Conservation (phyloP, 2,329 filamentous ascomycete genomes). For the Cercospora sp. region DNA sequence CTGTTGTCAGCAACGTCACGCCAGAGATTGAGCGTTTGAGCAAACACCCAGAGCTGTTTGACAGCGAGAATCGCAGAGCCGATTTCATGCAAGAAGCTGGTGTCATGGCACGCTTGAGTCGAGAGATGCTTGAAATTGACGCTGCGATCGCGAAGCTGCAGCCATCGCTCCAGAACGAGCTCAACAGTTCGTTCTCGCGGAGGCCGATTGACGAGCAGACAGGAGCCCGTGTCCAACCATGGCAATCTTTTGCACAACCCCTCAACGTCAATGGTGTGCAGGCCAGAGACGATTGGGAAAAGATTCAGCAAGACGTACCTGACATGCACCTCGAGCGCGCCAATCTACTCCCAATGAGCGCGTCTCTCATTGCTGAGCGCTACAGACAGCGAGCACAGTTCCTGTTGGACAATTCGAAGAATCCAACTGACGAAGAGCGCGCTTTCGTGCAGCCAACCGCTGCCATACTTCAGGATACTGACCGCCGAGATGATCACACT, state of each 20-base stretch:
- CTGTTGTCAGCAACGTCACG: constrained; percentile 9
- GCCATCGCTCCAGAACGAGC: background rate
- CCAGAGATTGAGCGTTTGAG: constrained; percentile 15
- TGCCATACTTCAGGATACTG: background rate
- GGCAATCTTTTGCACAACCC: constrained; percentile 3
- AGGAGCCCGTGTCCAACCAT: background rate
- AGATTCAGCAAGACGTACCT: background rate
- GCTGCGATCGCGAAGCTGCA: background rate
- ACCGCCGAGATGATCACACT: background rate
- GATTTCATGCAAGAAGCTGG: constrained; percentile 13
- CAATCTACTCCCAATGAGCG: constrained; percentile 11
- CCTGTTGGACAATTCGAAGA: background rate
- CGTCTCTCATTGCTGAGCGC: constrained; percentile 13
- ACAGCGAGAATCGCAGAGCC: background rate
- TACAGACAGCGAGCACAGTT: background rate
- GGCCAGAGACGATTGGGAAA: background rate
- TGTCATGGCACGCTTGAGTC: background rate
- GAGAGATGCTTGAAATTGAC: constrained; percentile 10
- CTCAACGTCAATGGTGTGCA: background rate
- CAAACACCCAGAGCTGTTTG: constrained; percentile 15
- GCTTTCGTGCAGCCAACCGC: background rate
- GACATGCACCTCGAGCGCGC: constrained; percentile 9
- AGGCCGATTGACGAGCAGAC: constrained; percentile 3
- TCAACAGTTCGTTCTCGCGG: background rate
- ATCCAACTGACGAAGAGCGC: background rate